Evolutionary conservation across 306 rosid species (phyloP).

Genomic region (Trichosanthes cucumerina): DNA sequence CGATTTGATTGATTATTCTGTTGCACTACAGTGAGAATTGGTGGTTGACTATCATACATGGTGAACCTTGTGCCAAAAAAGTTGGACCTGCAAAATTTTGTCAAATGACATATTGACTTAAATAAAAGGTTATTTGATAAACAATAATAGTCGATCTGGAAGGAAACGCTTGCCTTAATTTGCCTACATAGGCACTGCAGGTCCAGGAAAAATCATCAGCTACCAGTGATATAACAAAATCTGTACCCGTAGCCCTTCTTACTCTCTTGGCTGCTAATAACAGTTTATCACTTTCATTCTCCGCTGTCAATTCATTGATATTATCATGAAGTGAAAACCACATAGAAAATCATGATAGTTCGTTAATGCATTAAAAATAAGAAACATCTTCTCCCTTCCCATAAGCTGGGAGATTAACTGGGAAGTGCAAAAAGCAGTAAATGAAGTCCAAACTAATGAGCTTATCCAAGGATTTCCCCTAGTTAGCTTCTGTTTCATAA

Average conservation of each 20-base stretch:
- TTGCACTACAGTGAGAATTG: constrained; percentile 23
- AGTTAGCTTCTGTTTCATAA: not conserved
- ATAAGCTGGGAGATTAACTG: not conserved
- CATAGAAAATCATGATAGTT: not conserved
- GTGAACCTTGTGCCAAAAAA: constrained; percentile 72
- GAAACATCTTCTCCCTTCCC: not conserved
- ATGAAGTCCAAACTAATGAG: not conserved
- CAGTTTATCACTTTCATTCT: constrained; percentile 52
- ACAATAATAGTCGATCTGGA: not conserved
- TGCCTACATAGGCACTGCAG: constrained; percentile 53
- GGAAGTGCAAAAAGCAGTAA: not conserved
- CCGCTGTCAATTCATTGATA: constrained; percentile 42
- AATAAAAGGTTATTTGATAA: constrained; percentile 8
- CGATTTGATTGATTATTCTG: constrained; percentile 28
- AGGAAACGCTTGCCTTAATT: constrained; percentile 51
- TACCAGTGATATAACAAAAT: constrained; percentile 54
- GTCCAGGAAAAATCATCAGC: constrained; percentile 57
- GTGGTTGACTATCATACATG: constrained; percentile 51
- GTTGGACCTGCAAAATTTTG: constrained; percentile 47
- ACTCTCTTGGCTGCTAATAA: constrained; percentile 73
- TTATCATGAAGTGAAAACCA: constrained; percentile 11
- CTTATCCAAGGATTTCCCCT: not conserved
- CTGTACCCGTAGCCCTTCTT: constrained; percentile 66
- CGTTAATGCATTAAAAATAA: not conserved
- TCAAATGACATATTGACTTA: not conserved